Evolutionary conservation across 2,329 filamentous ascomycete genomes (phyloP).

Genomic region (Aspergillus carbonarius): DNA sequence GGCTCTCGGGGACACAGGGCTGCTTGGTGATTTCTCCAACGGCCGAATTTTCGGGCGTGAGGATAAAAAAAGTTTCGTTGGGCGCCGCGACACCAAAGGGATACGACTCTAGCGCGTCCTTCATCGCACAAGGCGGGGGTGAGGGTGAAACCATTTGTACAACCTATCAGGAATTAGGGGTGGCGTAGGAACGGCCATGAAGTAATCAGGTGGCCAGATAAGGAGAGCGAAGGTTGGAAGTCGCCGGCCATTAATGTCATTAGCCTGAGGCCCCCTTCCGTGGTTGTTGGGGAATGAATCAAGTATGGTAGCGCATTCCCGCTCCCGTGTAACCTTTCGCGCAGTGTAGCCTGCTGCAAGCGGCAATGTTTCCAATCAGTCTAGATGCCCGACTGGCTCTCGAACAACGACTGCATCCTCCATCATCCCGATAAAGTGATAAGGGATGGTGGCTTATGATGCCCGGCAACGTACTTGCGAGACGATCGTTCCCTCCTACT

Average conservation of each 20-base stretch:
- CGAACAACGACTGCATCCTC: background rate
- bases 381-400: background rate
- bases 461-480: background rate
- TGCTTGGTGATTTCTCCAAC: constrained; percentile 3
- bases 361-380: background rate
- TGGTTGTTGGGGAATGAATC: no score
- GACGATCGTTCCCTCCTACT: background rate
- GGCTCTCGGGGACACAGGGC: constrained; percentile 11
- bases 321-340: no score
- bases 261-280: background rate
- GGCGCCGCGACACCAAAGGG: background rate
- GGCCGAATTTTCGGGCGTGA: background rate
- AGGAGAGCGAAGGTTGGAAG: background rate
- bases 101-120: background rate
- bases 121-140: background rate
- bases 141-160: no score
- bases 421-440: background rate
- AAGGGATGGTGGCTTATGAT: background rate
- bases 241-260: background rate
- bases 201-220: background rate
- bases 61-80: background rate
- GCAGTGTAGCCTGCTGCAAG: background rate
- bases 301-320: no score
- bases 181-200: background rate
- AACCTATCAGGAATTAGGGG: background rate